A percentile compares a stretch with the other conserved stretches of the same genome.
Evolutionary conservation across 2,329 filamentous ascomycete genomes (phyloP).

Genomic region (Pezicula carpinea): DNA sequence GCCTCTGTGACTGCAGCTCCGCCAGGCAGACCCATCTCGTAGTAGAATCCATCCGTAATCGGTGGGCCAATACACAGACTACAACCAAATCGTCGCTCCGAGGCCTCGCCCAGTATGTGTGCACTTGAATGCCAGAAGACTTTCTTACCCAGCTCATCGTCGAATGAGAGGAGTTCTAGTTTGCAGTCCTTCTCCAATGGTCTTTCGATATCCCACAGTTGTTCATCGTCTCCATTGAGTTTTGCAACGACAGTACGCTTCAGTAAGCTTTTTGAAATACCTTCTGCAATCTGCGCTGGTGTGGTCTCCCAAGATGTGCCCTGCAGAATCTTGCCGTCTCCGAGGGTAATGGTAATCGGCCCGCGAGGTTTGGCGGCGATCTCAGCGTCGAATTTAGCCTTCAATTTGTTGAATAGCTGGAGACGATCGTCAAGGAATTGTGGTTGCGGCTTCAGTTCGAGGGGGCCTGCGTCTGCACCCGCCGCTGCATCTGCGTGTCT

Average conservation of each 20-base stretch:
- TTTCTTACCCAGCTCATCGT: slow-evolving; percentile 68
- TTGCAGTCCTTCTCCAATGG: slow-evolving; percentile 85
- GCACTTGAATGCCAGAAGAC: slow-evolving; percentile 98
- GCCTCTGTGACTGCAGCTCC: slow-evolving; percentile 64
- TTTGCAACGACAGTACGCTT: slow-evolving; percentile 84
- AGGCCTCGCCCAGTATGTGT: slow-evolving; percentile 92
- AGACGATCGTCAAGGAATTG: slow-evolving; percentile 81
- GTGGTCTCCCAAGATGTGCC: slow-evolving; percentile 92
- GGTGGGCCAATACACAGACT: slow-evolving; percentile 91
- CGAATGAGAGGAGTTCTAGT: slow-evolving; percentile 80
- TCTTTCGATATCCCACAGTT: slow-evolving; percentile 89
- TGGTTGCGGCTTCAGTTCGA: slow-evolving; percentile 53
- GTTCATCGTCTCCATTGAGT: slow-evolving; percentile 64
- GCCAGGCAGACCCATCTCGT: slow-evolving; percentile 84
- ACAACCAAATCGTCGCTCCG: slow-evolving; percentile 85
- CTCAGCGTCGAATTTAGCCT: slow-evolving; percentile 77
- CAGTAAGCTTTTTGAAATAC: slow-evolving; percentile 78
- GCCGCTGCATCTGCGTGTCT: slow-evolving; percentile 26
- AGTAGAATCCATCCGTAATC: slow-evolving; percentile 91
- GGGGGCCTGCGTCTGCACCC: slow-evolving; percentile 33
- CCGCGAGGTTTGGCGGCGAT: slow-evolving; percentile 66
- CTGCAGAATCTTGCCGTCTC: slow-evolving; percentile 63
- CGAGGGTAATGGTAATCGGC: slow-evolving; percentile 68
- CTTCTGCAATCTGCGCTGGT: slow-evolving; percentile 70
- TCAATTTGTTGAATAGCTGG: slow-evolving; percentile 82